Base-by-base conservation (phyloP, 1,139 yeast species). In the Geotrichum restrictum region DNA sequence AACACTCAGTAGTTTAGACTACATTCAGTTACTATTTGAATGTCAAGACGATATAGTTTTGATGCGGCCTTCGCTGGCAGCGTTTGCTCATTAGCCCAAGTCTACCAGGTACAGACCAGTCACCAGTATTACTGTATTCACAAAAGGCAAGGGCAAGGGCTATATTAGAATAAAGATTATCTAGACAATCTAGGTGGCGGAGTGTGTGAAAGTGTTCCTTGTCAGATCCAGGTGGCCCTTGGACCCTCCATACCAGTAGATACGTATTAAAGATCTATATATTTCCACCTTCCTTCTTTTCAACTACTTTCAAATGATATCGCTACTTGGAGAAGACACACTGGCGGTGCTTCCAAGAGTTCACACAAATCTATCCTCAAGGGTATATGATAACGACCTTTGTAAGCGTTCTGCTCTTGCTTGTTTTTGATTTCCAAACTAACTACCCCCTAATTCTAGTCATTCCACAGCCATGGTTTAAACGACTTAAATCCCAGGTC, bases 161-260 rank as follows among this genome's bases (percentile, higher is more conserved):
- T 19, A 14, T 4, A 2, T 5, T 24, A 24, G 29, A 24, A 24
- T 24, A 24, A 24, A 44, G 50, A 48, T 48, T 41, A 48, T 48
- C 50, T 33, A 48, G 50, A 48, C 40, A 48, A 48, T 38, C 37
- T 38, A 1, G 44, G 33, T 40, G 41, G 36, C 45, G 45, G 40
- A 34, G 14, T n/a, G 37, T 2, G 13, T 36, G 47, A 22, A 21
- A 14, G 11, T 31, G n/a, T 10, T 31, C 7, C n/a, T 19, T 29
- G 10, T 31, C 11, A 18, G 6, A 32, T 31, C 31, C 14, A 21
- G 33, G 7, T 41, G 24, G 18, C 4, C 24, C 16, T 18, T n/a
- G n/a, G n/a, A n/a, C n/a, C n/a, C n/a, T n/a, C n/a, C n/a, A n/a
- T n/a, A n/a, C n/a, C n/a, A n/a, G n/a, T n/a, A n/a, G n/a, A n/a